Percentiles rank a stretch among this genome's conserved stretches.
phyloP scores from a whole-genome alignment of 108 stramenopile species.

The Fistulifera pelliculosa region DNA sequence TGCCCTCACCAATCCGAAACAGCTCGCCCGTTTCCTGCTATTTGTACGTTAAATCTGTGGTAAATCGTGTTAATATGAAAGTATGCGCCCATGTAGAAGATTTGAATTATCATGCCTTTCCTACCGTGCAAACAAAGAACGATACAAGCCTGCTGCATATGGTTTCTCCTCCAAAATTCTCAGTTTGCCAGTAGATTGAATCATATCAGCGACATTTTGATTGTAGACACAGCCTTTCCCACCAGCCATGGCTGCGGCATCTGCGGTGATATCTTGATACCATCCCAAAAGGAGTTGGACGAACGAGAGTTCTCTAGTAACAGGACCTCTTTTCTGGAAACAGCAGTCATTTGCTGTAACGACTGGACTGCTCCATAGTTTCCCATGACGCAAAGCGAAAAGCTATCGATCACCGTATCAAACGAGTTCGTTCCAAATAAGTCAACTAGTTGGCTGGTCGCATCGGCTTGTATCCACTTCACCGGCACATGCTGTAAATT shows the following conservation, averaged over 20 bases:
- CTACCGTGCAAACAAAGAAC: constrained; percentile 27
- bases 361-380: constrained; percentile 52
- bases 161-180: constrained; percentile 30
- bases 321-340: constrained; percentile 55
- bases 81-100: too few species aligned
- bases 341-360: constrained; percentile 45
- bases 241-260: constrained; percentile 54
- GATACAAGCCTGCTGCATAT: constrained; percentile 70
- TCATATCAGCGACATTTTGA: constrained; percentile 67
- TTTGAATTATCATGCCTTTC: too few species aligned
- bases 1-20: too few species aligned
- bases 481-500: constrained; percentile 16
- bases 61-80: too few species aligned
- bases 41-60: too few species aligned
- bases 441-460: constrained; percentile 47
- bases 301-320: constrained; percentile 78
- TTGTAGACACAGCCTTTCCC: constrained; percentile 87
- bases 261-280: constrained; percentile 77
- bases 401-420: constrained; percentile 36
- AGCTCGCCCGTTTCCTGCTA: too few species aligned
- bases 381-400: constrained; percentile 17
- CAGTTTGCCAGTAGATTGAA: constrained; percentile 31
- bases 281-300: constrained; percentile 53
- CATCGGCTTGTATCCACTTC: constrained; percentile 65
- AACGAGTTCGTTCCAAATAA: constrained; percentile 51